Percentiles rank a stretch among this genome's conserved stretches.
Evolutionary conservation across 164 flowering plant species (phyloP).

Genomic region (Nelumbo lutea): DNA sequence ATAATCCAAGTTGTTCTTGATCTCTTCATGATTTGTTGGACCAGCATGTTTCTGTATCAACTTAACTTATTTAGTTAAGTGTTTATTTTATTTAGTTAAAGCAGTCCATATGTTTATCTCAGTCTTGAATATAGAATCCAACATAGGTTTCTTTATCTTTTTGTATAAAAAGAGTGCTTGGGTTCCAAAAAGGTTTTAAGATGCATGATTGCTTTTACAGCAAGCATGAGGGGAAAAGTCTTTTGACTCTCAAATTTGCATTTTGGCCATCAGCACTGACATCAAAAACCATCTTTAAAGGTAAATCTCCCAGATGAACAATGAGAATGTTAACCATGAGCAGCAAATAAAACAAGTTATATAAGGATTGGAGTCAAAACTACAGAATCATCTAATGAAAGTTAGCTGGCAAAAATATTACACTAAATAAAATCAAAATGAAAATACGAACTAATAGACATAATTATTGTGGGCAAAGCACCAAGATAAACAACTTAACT

Average conservation of each 20-base stretch:
- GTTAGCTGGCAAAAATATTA: background rate
- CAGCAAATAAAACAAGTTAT: background rate
- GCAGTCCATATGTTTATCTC: too few species aligned
- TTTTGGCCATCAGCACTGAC: background rate
- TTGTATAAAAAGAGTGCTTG: too few species aligned
- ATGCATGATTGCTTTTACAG: too few species aligned
- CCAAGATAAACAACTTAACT: background rate
- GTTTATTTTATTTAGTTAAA: too few species aligned
- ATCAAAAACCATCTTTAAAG: background rate
- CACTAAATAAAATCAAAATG: background rate
- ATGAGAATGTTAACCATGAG: background rate
- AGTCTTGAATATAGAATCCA: too few species aligned
- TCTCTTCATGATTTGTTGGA: too few species aligned
- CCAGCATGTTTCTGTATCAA: too few species aligned
- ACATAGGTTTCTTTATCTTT: too few species aligned
- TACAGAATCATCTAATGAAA: background rate
- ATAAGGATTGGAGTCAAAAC: background rate
- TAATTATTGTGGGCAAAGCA: background rate
- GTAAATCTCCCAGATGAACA: background rate
- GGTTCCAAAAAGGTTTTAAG: too few species aligned
- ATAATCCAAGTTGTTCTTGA: too few species aligned
- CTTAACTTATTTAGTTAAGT: too few species aligned
- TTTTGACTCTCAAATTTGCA: background rate
- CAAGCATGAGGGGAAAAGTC: background rate
- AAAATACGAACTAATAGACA: background rate